phyloP scores from a whole-genome alignment of 2,329 filamentous ascomycete species.

The Xylariaceae sp. region DNA sequence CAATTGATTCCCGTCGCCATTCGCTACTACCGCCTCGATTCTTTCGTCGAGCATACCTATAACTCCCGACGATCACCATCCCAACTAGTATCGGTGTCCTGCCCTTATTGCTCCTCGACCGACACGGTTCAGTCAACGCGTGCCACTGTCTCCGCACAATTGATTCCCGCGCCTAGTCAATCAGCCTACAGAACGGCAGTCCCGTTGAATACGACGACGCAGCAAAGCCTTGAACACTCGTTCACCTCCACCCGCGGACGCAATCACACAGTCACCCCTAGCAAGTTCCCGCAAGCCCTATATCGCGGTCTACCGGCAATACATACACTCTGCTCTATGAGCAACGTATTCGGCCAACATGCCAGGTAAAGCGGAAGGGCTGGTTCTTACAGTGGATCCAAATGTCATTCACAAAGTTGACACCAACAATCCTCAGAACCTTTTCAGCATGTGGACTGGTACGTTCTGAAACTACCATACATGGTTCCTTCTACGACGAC shows the following conservation, averaged over 20 bases:
- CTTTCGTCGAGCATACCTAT: constrained; percentile 18
- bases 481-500: constrained; percentile 18
- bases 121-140: neutral
- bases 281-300: constrained; percentile 16
- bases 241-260: constrained; percentile 20
- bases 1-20: constrained; percentile 23
- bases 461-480: constrained; percentile 36
- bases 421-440: constrained; percentile 83
- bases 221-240: neutral
- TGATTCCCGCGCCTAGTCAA: constrained; percentile 4
- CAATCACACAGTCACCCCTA: constrained; percentile 19
- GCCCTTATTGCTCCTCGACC: neutral
- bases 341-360: constrained; percentile 45
- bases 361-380: constrained; percentile 76
- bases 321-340: constrained; percentile 22
- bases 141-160: constrained; percentile 4
- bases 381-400: constrained; percentile 86
- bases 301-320: constrained; percentile 11
- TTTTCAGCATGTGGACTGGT: constrained; percentile 98
- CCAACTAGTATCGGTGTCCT: neutral
- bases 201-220: neutral
- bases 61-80: neutral
- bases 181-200: constrained; percentile 21
- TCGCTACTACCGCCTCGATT: constrained; percentile 13
- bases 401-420: constrained; percentile 93